A percentile compares a stretch with the other conserved stretches of the same genome.
Conservation (phyloP, 768 basidiomycete species). For the Cubamyces lactineus region DNA sequence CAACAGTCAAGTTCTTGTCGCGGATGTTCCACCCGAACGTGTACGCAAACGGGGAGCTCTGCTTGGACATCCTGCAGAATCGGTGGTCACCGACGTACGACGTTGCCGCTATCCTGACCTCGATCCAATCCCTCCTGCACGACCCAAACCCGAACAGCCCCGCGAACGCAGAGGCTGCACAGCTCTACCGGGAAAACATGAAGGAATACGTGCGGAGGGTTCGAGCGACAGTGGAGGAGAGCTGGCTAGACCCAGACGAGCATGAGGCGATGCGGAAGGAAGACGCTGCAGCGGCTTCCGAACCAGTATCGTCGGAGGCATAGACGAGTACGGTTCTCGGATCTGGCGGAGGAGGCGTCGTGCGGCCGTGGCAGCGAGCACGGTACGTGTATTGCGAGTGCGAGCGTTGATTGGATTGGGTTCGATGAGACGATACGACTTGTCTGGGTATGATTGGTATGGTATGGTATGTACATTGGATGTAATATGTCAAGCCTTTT, state of each 20-base stretch:
- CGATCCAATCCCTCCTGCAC: slow-evolving; percentile 92
- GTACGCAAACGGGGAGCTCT: slow-evolving; percentile 97
- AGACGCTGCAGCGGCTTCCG: not conserved
- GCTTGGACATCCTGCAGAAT: slow-evolving; percentile 98
- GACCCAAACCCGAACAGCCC: slow-evolving; percentile 99
- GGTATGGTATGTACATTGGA: slow-evolving; percentile 9
- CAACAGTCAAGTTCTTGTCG: slow-evolving; percentile 95
- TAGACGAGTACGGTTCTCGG: not conserved
- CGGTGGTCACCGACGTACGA: slow-evolving; percentile 99
- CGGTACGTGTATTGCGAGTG: no score
- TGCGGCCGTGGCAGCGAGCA: no score
- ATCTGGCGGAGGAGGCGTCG: no score
- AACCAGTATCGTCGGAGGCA: not conserved
- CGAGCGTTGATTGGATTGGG: not conserved
- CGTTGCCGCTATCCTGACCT: slow-evolving; percentile 96
- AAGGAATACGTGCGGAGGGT: slow-evolving; percentile 96
- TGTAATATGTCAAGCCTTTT: not conserved
- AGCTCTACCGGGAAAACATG: slow-evolving; percentile 96
- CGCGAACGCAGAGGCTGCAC: slow-evolving; percentile 97
- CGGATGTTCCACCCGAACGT: slow-evolving; percentile 99
- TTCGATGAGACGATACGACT: not conserved
- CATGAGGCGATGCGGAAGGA: slow-evolving; percentile 59
- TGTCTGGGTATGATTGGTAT: not conserved
- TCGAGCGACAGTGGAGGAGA: slow-evolving; percentile 91
- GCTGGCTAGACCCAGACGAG: slow-evolving; percentile 85